Evolutionary conservation across 2,329 filamentous ascomycete genomes (phyloP), one percentile per base, ranked within the genome.

Genomic region (Colletotrichum sansevieriae): DNA sequence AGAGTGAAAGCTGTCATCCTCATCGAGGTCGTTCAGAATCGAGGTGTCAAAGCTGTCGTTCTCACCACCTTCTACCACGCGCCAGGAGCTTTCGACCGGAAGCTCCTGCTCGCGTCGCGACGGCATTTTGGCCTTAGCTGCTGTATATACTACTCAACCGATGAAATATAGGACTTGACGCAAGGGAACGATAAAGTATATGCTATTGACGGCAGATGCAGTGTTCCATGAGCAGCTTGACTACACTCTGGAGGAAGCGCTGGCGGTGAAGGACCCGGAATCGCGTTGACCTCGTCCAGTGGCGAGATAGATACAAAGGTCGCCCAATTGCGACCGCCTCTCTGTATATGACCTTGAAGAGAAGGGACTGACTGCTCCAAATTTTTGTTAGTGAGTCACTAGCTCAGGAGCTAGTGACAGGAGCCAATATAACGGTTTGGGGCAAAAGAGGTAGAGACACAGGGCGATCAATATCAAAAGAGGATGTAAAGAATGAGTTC

Each of bases 1-100:
- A 1, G 80, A 68, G 57, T 79, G 72, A 25, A 77, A 71, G 29
- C 81, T 77, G 55, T 82, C 79, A 49, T 83, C 82, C 51, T 80
- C 79, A 41, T 77, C 76, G 35, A 84, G 75, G 39, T 83, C 81
- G 8, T 83, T 82, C 15, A 88, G 77, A 62, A 88, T 80, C 10
- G 83, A 83, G 6, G 86, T 87, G 72, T 88, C 87, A 74, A 89
- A 89, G 73, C 85, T 88, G 74, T 89, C 87, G 75, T 88, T 84
- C 64, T 88, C 87, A 74, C 83, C 79, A 63, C 84, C 86, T 66
- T 89, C 87, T 12, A 89, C 86, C 78, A 89, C 82, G 72, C 87
- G 87, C 87, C 87, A 89, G 20, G 87, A 89, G 71, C 84, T 83
- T 71, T 87, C 85, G 47, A 87, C 80, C 41, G 82, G 82, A 15